Evolutionary conservation across 768 basidiomycete genomes (phyloP).

Genomic region (Boletus rufocinnamomeus): DNA sequence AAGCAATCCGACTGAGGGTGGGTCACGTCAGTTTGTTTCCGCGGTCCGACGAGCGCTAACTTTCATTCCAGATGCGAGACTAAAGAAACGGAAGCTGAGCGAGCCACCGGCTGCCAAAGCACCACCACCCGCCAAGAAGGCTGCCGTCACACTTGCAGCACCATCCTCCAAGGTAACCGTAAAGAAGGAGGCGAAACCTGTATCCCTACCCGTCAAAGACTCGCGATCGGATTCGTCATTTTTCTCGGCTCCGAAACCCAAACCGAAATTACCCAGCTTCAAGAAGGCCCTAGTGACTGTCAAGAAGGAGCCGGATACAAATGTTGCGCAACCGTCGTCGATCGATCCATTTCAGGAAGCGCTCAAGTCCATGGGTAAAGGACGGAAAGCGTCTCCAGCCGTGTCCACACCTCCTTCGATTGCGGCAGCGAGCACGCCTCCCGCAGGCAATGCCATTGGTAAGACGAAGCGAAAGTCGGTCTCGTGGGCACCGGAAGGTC

Average conservation of each 20-base stretch:
- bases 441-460: conserved; percentile 43
- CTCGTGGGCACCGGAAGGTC: conserved; percentile 73
- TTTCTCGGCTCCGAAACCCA: conserved; percentile 85
- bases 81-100: conserved; percentile 75
- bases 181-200: conserved; percentile 58
- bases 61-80: conserved; percentile 47
- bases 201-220: conserved; percentile 55
- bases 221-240: conserved; percentile 86
- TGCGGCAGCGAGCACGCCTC: conserved; percentile 34
- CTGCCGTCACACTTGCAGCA: conserved; percentile 41
- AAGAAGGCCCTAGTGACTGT: conserved; percentile 64
- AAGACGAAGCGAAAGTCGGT: conserved; percentile 75
- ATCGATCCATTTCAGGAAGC: conserved; percentile 83
- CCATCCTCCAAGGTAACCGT: conserved; percentile 36
- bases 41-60: conserved; percentile 28
- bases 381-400: conserved; percentile 61
- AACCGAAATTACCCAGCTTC: conserved; percentile 82
- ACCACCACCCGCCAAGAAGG: conserved; percentile 66
- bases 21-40: conserved; percentile 57
- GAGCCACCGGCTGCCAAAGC: conserved; percentile 50
- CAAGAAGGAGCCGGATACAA: conserved; percentile 55
- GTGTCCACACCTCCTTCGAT: conserved; percentile 56
- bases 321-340: conserved; percentile 74
- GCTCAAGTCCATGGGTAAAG: conserved; percentile 72
- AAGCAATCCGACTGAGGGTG: conserved; percentile 62